Conservation (phyloP, 2,329 filamentous ascomycete species). For the Aspergillus carbonarius region DNA sequence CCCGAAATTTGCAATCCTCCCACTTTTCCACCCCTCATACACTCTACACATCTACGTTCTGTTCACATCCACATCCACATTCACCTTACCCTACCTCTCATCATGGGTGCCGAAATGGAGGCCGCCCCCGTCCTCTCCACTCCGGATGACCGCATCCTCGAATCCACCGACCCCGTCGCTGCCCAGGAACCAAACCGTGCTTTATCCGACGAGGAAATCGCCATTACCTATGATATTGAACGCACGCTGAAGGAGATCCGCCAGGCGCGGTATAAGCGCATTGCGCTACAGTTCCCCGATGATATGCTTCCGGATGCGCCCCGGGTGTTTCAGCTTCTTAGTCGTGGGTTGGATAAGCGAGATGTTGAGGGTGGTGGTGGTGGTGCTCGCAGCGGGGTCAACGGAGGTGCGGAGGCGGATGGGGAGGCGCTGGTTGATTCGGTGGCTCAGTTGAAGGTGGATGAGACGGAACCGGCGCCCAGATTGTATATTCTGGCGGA, state of each 20-base stretch:
- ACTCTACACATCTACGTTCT: neutral
- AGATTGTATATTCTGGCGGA: constrained; percentile 83
- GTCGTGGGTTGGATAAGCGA: constrained; percentile 47
- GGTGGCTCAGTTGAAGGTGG: constrained; percentile 28
- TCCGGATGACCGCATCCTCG: constrained; percentile 61
- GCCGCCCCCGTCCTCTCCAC: constrained; percentile 62
- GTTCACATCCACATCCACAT: neutral
- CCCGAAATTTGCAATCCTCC: constrained; percentile 20
- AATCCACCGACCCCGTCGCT: constrained; percentile 49
- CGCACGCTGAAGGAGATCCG: constrained; percentile 75
- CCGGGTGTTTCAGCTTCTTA: constrained; percentile 69
- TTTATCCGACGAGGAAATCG: constrained; percentile 67
- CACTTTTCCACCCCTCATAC: constrained; percentile 8
- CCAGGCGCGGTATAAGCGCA: constrained; percentile 67
- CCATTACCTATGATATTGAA: constrained; percentile 77
- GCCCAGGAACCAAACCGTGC: constrained; percentile 31
- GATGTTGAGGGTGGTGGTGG: constrained; percentile 17
- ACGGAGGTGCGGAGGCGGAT: constrained; percentile 4
- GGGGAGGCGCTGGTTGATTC: constrained; percentile 23
- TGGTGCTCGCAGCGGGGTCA: constrained; percentile 12
- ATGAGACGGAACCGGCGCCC: constrained; percentile 28
- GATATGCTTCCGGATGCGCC: constrained; percentile 85
- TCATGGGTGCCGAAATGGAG: constrained; percentile 36
- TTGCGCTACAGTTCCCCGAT: constrained; percentile 96
- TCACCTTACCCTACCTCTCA: neutral